Conservation (phyloP, 192 early-diverging fungal species). For the Thoreauomyces humboldtii region DNA sequence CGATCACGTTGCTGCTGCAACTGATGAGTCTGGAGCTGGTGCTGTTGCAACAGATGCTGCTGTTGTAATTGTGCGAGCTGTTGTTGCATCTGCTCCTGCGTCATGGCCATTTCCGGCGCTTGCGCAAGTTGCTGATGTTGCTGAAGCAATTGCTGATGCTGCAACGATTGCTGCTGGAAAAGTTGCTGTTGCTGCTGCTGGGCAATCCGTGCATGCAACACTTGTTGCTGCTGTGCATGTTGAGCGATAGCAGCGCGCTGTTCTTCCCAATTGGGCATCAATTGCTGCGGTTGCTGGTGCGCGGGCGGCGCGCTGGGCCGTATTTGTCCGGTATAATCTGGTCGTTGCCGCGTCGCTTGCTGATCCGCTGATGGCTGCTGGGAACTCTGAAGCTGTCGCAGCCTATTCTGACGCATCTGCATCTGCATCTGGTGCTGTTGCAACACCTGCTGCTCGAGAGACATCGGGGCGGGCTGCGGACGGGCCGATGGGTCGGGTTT, state of each 20-base stretch:
- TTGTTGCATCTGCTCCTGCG: slow-evolving; percentile 6
- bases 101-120: background rate
- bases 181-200: slow-evolving; percentile 3
- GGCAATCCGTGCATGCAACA: background rate
- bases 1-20: slow-evolving; percentile 2
- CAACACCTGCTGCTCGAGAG: no score
- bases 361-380: background rate
- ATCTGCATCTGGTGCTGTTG: background rate
- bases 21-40: background rate
- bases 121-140: background rate
- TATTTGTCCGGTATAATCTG: no score
- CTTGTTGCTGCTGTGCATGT: slow-evolving; percentile 4
- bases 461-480: background rate
- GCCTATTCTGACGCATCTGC: background rate
- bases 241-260: background rate
- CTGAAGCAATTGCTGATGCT: background rate
- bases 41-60: slow-evolving; percentile 5
- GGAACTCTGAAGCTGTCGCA: background rate
- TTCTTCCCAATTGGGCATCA: background rate
- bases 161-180: background rate
- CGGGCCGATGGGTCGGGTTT: no score
- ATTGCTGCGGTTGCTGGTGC: background rate
- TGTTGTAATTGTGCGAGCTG: slow-evolving; percentile 18
- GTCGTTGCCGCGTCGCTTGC: background rate
- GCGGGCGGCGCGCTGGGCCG: background rate